Evolutionary conservation across 2,329 filamentous ascomycete species (phyloP), one percentile per base, ranked within the genome.

Genomic region (Cladophialophora chaetospira): DNA sequence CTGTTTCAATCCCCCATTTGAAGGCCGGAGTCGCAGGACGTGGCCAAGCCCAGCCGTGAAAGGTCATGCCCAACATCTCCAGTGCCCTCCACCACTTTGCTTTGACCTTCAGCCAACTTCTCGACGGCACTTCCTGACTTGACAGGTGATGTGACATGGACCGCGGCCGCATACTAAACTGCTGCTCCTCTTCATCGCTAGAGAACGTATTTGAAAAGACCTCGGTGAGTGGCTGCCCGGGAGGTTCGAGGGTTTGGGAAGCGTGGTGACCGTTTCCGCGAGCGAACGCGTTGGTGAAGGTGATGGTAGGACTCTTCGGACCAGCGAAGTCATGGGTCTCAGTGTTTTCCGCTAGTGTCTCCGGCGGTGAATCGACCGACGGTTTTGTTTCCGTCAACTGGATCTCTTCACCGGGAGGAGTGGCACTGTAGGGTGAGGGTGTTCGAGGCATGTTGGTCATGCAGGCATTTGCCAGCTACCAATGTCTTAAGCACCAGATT

Each of bases 21-120:
- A 89, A 89, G 26, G 77, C 72, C 2, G 85, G 85, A 28, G 73
- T 75, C 1, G 84, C 83, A 4, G 86, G 84, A 47, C 80, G 77
- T 5, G 86, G 85, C 38, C 78, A 73, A 1, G 85, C 81, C 57
- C 86, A 72, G 53, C 79, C 81, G 68, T 90, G 87, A 35, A 89
- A 73, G 58, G 81, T 76, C 85, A 89, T 88, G 67, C 86, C 87
- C 55, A 88, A 79, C 56, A 77, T 78, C 81, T 88, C 88, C 38
- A 89, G 75, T 54, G 81, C 78, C 50, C 88, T 80, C 85, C 86
- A 88, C 69, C 86, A 80, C 25, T 78, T 73, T 44, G 87, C 87
- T 69, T 88, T 81, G 50, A 86, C 64, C 53, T 81, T 79, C 9
- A 89, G 79, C 66, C 83, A 79, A 77, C 81, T 83, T 72, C 86